Evolutionary conservation across 1,139 yeast genomes (phyloP).

Genomic region (Tardiomyces blankii): DNA sequence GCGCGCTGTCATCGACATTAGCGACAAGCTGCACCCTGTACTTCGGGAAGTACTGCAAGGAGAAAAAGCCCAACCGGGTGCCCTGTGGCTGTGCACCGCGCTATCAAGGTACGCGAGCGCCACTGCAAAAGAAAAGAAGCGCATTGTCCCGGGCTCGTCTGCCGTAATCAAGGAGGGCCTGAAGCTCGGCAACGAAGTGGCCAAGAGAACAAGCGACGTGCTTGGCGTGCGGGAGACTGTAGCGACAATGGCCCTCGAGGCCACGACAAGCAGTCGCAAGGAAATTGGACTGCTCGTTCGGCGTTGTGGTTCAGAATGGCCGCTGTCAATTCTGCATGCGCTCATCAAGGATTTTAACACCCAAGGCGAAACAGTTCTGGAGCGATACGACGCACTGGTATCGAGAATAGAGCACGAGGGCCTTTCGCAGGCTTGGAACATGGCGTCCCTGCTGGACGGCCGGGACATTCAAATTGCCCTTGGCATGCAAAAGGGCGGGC

Average conservation of each 20-base stretch:
- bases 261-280: conserved; percentile 10
- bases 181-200: conserved; percentile 49
- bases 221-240: background rate
- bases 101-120: conserved; percentile 8
- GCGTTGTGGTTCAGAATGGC: conserved; percentile 42
- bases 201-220: conserved; percentile 21
- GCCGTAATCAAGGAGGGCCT: conserved; percentile 57
- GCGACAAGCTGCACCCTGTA: conserved; percentile 2
- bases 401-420: conserved; percentile 10
- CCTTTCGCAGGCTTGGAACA: conserved; percentile 21
- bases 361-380: background rate
- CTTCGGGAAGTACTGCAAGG: conserved; percentile 7
- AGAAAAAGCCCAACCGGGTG: conserved; percentile 11
- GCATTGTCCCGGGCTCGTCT: conserved; percentile 27
- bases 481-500: conserved; percentile 56
- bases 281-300: conserved; percentile 52
- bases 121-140: conserved; percentile 31
- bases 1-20: background rate
- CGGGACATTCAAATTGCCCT: conserved; percentile 44
- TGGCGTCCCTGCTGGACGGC: conserved; percentile 38
- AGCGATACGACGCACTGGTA: conserved; percentile 7
- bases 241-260: background rate
- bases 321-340: conserved; percentile 28
- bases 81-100: conserved; percentile 37
- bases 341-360: conserved; percentile 8